These are phyloP conservation scores for Hordeum marinum DNA, from an alignment of 176 grass and related monocot species.

Conservation along the genomic window DNA sequence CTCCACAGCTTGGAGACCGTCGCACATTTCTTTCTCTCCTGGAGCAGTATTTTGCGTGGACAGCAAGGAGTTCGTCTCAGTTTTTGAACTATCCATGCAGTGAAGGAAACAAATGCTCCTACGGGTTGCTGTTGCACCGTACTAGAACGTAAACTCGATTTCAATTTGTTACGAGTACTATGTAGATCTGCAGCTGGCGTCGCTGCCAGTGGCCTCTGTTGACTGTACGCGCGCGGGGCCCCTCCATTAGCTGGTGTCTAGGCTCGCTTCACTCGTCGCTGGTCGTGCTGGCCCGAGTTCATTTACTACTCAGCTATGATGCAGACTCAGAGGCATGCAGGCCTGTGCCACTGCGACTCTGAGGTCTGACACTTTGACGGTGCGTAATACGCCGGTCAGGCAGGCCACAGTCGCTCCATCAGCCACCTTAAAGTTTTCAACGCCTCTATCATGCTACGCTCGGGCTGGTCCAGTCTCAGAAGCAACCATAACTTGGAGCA, in stretches of 20 bases:
- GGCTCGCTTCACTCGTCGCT: not conserved
- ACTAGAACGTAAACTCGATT: not conserved
- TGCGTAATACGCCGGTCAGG: not conserved
- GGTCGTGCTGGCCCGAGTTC: not conserved
- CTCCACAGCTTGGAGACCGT: too few relatives aligned
- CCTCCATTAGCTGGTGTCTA: not conserved
- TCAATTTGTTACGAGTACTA: too few relatives aligned
- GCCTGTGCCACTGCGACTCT: not conserved
- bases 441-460: conserved; percentile 21
- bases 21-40: too few relatives aligned
- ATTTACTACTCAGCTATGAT: not conserved
- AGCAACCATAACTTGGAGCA: not conserved
- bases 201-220: not conserved
- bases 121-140: not conserved
- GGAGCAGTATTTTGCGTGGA: not conserved
- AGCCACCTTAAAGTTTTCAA: conserved; percentile 43
- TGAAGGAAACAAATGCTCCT: not conserved
- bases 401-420: not conserved
- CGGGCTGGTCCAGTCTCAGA: conserved; percentile 16
- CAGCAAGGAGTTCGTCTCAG: not conserved
- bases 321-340: not conserved
- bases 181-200: not conserved
- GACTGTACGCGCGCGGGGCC: not conserved
- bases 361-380: not conserved
- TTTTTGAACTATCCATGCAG: not conserved